Evolutionary conservation across 73 alveolate genomes (phyloP), one percentile per base, ranked within the genome.

Genomic region (Diophrys sp.): DNA sequence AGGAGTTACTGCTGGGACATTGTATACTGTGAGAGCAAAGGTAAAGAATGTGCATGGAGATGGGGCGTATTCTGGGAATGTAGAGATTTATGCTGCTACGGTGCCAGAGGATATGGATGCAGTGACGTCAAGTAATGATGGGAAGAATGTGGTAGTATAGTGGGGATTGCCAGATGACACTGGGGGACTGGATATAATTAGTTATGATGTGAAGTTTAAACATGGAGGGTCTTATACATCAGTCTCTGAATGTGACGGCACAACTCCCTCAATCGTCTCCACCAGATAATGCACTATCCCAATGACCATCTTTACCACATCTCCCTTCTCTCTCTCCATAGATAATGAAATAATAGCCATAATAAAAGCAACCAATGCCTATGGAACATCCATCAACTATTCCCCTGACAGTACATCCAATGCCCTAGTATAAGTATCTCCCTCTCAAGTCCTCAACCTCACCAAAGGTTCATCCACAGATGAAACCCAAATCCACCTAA

Each of bases 31-130:
- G 27, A 57, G 71, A 31, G 76, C 54, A 24, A 44, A 73, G 23
- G 94, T 90, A 5, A 77, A 87, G 68, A 87, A 87, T 74, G 75
- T 53, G 23, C 84, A 80, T 69, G 94, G 90, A 18, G 74, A 75
- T 82, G 83, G 88, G 29, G 44, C 70, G 23, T 68, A 26, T 70
- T 80, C 93, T 0, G 84, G 31, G n/a, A 24, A 78, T 23, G 56
- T 55, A 0, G 14, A 31, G 11, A 70, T 78, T 11, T 71, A 79
- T 14, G 92, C 85, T 54, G 62, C 79, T 30, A 44, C 34, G 33
- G 84, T 71, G 1, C 92, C 92, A 5, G 54, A 56, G 0, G 23
- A n/a, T 5, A 71, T 84, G 24, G 28, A 30, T 75, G 18, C 62
- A 44, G 33, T 83, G 31, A 80, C 87, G 0, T n/a, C 79, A 1